phyloP scores from a whole-genome alignment of 306 rosid species.

The Nissolia schottii region DNA sequence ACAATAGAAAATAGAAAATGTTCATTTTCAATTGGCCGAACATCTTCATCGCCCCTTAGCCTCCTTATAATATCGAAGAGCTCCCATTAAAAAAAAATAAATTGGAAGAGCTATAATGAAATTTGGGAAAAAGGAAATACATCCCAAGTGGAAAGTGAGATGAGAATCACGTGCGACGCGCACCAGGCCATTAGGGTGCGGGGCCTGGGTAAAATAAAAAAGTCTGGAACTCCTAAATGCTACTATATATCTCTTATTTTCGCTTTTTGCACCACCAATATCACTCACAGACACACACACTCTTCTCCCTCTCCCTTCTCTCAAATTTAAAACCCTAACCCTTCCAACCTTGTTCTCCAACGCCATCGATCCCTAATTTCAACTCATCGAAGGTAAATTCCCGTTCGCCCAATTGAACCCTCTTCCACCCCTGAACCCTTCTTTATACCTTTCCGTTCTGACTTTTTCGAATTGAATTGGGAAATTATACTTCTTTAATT shows the following conservation, averaged over 20 bases:
- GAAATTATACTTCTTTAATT: not conserved
- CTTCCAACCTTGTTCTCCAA: not conserved
- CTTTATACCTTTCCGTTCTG: not conserved
- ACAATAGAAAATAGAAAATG: too few relatives aligned
- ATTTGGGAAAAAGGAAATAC: not conserved
- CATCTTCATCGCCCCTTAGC: too few relatives aligned
- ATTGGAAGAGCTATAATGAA: too few relatives aligned
- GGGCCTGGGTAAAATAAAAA: not conserved
- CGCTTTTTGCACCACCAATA: too few relatives aligned
- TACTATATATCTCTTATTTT: not conserved
- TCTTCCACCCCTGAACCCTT: not conserved
- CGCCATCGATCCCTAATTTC: conserved; percentile 27
- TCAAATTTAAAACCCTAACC: conserved; percentile 33
- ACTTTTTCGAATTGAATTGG: not conserved
- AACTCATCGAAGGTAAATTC: conserved; percentile 32
- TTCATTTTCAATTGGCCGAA: too few relatives aligned
- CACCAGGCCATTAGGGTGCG: not conserved
- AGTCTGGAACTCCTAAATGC: not conserved
- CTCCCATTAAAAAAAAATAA: too few relatives aligned
- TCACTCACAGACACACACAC: not conserved
- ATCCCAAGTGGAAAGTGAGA: too few relatives aligned
- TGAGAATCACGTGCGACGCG: not conserved
- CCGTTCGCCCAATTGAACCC: not conserved
- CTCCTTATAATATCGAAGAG: too few relatives aligned
- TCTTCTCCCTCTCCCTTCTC: not conserved